A percentile compares a stretch with the other conserved stretches of the same genome.
These are phyloP conservation scores for Euclidium syriacum DNA, from an alignment of 345 rosid species.

Conservation along the genomic window DNA sequence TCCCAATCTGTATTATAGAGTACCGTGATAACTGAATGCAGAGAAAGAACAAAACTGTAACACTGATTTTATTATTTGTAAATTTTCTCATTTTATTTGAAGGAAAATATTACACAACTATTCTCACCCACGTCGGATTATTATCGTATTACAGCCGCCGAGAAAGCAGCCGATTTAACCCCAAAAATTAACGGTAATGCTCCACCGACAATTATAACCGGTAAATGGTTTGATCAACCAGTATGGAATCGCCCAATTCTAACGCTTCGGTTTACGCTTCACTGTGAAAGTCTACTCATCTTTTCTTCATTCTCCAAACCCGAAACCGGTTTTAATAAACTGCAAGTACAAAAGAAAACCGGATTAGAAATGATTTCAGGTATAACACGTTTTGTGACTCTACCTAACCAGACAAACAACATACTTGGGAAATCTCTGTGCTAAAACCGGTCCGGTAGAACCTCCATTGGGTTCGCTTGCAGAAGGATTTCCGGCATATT, in stretches of 20 bases:
- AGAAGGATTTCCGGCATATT: slow-evolving; percentile 43
- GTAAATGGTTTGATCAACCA: slow-evolving; percentile 14
- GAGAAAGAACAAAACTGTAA: neutral
- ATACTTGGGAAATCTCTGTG: slow-evolving; percentile 41
- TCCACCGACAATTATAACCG: slow-evolving; percentile 25
- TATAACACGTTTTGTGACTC: neutral
- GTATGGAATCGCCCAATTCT: neutral
- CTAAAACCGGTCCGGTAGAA: slow-evolving; percentile 23
- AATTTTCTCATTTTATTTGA: slow-evolving; percentile 14
- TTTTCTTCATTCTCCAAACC: slow-evolving; percentile 39
- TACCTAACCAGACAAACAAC: slow-evolving; percentile 1
- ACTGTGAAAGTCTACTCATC: slow-evolving; percentile 31
- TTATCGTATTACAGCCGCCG: slow-evolving; percentile 13
- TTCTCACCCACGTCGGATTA: neutral
- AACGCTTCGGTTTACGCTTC: slow-evolving; percentile 8
- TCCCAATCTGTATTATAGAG: neutral
- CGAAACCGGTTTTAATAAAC: slow-evolving; percentile 45
- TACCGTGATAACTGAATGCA: neutral
- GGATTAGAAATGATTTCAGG: neutral
- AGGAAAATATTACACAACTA: slow-evolving; percentile 16
- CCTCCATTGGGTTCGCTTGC: slow-evolving; percentile 35
- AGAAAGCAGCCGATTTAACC: slow-evolving; percentile 13
- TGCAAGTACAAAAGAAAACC: slow-evolving; percentile 21
- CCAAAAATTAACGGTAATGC: slow-evolving; percentile 6
- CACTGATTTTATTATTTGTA: slow-evolving; percentile 6